Base-by-base conservation (phyloP, 352 stramenopile genomes). In the Pythium brachiatum region DNA sequence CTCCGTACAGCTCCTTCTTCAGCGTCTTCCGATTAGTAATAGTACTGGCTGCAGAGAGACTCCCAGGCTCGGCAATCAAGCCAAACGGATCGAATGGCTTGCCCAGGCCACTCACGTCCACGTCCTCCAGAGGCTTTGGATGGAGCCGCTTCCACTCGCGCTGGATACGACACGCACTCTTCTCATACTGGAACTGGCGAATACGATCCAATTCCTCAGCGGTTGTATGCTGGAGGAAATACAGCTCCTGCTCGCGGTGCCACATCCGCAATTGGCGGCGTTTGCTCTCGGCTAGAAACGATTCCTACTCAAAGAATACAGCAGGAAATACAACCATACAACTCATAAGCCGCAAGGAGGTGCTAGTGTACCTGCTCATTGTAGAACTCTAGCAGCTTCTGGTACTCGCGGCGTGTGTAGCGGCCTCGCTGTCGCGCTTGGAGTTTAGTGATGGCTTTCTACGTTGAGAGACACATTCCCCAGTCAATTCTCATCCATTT, bases 191-290 rank as follows among this genome's bases (percentile, higher is more conserved):
- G 26, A 90, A 82, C 31, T 13, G 50, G 25, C 69, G 70, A 27
- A 92, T 67, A 23, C 41, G 53, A 27, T 87, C 74, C 9, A 86
- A 65, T 36, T 83, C 66, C 21, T 72, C 67, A 29, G 78, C 63
- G 9, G 72, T 83, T 25, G 77, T 89, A 47, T 78, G 68, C 38
- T 84, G 74, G 53, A 92, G 70, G 46, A 90, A 90, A 27, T 81
- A 76, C 15, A 90, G 73, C 25, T 88, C 72, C 41, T 89, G 78
- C 57, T 89, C 78, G 53, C 81, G 73, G n/a, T 71, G 72, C 75
- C 72, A 83, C 29, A 92, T 79, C 21, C 81, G 75, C 23, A 72
- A 59, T 51, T 88, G 71, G 12, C 81, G 64, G 12, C 69, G 69
- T 29, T 78, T 71, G 52, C 72, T 81, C 25, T 79, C 75, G 27